Evolutionary conservation across 1,139 yeast genomes (phyloP).

Genomic region (Debaryomyces coudertii): DNA sequence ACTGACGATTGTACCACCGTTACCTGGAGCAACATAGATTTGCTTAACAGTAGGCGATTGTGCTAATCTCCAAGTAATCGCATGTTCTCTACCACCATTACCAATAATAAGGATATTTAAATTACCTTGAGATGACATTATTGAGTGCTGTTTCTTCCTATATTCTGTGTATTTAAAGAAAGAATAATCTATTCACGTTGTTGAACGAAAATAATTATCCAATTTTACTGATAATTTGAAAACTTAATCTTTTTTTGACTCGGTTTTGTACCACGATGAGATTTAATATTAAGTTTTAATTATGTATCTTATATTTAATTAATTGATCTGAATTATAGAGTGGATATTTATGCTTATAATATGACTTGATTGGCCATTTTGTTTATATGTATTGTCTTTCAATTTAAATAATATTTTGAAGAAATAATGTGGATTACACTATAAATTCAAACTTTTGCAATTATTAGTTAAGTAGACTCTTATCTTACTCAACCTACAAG

Average conservation of each 20-base stretch:
- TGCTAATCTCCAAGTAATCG: conserved; percentile 87
- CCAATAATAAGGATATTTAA: conserved; percentile 85
- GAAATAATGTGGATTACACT: no score
- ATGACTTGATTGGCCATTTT: not conserved
- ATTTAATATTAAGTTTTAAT: not conserved
- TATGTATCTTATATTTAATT: not conserved
- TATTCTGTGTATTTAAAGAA: conserved; percentile 2
- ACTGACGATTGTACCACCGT: conserved; percentile 80
- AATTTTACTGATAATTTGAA: not conserved
- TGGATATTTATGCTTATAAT: not conserved
- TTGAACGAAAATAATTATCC: not conserved
- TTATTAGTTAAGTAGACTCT: not conserved
- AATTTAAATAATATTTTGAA: no score
- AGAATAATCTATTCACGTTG: not conserved
- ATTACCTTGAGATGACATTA: conserved; percentile 6
- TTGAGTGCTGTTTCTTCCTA: not conserved
- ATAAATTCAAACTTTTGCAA: not conserved
- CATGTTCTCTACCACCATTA: conserved; percentile 99
- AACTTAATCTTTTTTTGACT: conserved; percentile 5
- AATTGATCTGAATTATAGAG: not conserved
- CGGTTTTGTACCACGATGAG: conserved; percentile 11
- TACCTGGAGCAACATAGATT: conserved; percentile 94
- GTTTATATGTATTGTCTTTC: no score
- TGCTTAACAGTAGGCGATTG: conserved; percentile 73
- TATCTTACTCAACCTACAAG: no score